phyloP scores from a whole-genome alignment of 2,329 filamentous ascomycete genomes.

The Lachnellula cervina region DNA sequence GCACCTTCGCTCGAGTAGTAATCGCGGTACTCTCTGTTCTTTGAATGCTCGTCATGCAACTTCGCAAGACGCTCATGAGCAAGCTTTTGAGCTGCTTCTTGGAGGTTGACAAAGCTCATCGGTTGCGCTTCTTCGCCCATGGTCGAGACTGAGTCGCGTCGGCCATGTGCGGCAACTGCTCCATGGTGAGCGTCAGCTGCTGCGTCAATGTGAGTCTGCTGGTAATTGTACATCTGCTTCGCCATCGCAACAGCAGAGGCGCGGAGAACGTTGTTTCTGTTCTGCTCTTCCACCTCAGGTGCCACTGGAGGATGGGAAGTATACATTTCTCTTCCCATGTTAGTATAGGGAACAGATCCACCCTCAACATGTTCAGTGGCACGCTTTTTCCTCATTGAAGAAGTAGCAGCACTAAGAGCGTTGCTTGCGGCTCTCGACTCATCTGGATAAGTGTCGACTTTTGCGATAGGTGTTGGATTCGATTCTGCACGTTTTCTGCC shows the following conservation, averaged over 20 bases:
- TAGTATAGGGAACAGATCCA: slow-evolving; percentile 63
- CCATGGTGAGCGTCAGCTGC: slow-evolving; percentile 27
- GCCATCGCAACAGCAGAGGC: slow-evolving; percentile 89
- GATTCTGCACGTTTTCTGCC: slow-evolving; percentile 57
- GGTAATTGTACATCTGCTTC: slow-evolving; percentile 72
- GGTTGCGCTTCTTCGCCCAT: slow-evolving; percentile 40
- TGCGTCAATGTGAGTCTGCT: slow-evolving; percentile 49
- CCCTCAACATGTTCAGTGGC: slow-evolving; percentile 38
- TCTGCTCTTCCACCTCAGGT: slow-evolving; percentile 68
- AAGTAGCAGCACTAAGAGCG: slow-evolving; percentile 68
- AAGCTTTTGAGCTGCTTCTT: slow-evolving; percentile 81
- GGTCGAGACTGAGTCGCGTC: slow-evolving; percentile 30
- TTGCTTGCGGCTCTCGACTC: slow-evolving; percentile 57
- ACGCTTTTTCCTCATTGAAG: slow-evolving; percentile 24
- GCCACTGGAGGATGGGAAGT: slow-evolving; percentile 69
- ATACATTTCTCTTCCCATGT: slow-evolving; percentile 70
- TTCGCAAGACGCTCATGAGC: slow-evolving; percentile 79
- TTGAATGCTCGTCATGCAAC: slow-evolving; percentile 65
- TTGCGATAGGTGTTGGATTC: slow-evolving; percentile 39
- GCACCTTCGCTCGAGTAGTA: slow-evolving; percentile 56
- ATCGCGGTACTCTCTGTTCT: slow-evolving; percentile 61
- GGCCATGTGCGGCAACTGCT: slow-evolving; percentile 29
- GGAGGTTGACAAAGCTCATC: slow-evolving; percentile 58
- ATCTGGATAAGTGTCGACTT: slow-evolving; percentile 47
- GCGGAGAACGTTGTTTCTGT: slow-evolving; percentile 65